Evolutionary conservation across 352 stramenopile species (phyloP).

Genomic region (Plasmopara halstedii): DNA sequence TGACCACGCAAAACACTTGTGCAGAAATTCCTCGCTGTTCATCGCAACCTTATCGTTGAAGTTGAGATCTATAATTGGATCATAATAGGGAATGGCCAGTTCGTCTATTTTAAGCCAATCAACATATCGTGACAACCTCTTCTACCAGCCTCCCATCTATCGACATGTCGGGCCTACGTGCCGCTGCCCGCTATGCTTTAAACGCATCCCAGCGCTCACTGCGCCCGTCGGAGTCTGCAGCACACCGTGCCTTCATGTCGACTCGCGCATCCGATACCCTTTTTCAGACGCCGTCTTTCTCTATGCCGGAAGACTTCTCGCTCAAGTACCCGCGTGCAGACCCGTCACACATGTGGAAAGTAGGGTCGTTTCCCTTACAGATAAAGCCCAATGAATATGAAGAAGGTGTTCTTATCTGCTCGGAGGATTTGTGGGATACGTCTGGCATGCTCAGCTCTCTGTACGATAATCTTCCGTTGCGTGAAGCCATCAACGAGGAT

Average conservation of each 20-base stretch:
- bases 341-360: constrained; percentile 61
- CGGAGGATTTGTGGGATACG: constrained; percentile 70
- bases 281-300: constrained; percentile 64
- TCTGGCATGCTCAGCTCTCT: constrained; percentile 73
- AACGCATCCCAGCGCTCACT: not conserved
- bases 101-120: constrained; percentile 7
- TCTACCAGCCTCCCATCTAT: constrained; percentile 15
- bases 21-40: constrained; percentile 24
- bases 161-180: constrained; percentile 19
- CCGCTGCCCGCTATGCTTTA: constrained; percentile 15
- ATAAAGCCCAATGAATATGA: constrained; percentile 15
- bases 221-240: constrained; percentile 4
- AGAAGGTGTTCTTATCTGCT: constrained; percentile 27
- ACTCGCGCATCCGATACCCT: constrained; percentile 40
- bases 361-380: constrained; percentile 63
- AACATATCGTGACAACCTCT: not conserved
- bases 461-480: constrained; percentile 49
- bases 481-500: constrained; percentile 23
- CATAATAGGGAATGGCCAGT: no score
- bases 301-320: constrained; percentile 45
- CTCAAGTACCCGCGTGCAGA: constrained; percentile 58
- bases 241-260: constrained; percentile 60
- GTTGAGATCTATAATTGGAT: no score
- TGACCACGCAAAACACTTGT: constrained; percentile 40
- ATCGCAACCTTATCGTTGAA: constrained; percentile 15